Conservation (phyloP, 1,284 basidiomycete genomes). For the Cryptococcus maquisensis region DNA sequence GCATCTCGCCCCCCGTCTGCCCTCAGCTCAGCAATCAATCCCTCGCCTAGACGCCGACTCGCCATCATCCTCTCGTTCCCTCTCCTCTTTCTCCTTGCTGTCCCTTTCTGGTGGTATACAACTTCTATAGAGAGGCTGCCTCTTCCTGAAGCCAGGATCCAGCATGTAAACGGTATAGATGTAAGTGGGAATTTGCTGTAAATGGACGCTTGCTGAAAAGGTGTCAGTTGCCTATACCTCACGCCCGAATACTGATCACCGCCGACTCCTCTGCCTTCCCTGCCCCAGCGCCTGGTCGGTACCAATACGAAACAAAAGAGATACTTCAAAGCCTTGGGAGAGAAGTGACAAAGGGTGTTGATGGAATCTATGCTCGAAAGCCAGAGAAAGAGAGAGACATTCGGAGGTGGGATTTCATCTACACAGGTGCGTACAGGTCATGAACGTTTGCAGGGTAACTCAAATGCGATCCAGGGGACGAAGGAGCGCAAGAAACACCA, state of each 20-base stretch:
- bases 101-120: constrained; percentile 84
- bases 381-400: neutral
- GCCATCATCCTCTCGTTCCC: constrained; percentile 63
- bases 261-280: constrained; percentile 32
- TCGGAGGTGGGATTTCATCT: constrained; percentile 12
- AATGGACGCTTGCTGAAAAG: neutral
- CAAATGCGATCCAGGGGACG: neutral
- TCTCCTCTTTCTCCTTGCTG: constrained; percentile 62
- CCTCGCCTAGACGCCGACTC: constrained; percentile 20
- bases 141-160: constrained; percentile 63
- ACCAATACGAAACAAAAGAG: constrained; percentile 14
- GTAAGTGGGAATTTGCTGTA: neutral
- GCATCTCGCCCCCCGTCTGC: neutral
- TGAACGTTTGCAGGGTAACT: neutral
- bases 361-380: constrained; percentile 25
- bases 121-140: constrained; percentile 77
- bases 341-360: constrained; percentile 30
- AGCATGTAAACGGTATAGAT: constrained; percentile 29
- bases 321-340: constrained; percentile 22
- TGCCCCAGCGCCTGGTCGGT: constrained; percentile 21
- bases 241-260: constrained; percentile 34
- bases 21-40: constrained; percentile 25
- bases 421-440: constrained; percentile 8
- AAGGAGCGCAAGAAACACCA: constrained; percentile 6
- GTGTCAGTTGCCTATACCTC: constrained; percentile 1